phyloP scores from a whole-genome alignment of 768 basidiomycete species.

The Kwoniella sp. region DNA sequence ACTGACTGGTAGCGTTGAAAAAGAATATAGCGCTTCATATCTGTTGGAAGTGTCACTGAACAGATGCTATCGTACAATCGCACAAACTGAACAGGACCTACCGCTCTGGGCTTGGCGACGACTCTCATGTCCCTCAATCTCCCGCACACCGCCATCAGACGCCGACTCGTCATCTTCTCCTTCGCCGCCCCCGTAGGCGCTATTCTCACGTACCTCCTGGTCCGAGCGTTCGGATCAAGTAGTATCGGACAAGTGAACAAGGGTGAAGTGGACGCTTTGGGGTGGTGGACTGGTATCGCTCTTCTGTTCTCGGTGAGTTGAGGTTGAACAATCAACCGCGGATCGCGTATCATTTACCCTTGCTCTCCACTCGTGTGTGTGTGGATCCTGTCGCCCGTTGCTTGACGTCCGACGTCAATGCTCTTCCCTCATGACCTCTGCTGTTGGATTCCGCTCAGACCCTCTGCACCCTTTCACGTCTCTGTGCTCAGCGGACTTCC shows the following conservation, averaged over 20 bases:
- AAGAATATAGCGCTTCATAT: background rate
- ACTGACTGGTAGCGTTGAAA: background rate
- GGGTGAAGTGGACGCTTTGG: conserved; percentile 37
- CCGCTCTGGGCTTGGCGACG: conserved; percentile 83
- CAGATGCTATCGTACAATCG: too few relatives aligned
- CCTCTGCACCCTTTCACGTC: background rate
- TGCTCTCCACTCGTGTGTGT: background rate
- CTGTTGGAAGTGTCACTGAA: too few relatives aligned
- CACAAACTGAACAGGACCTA: conserved; percentile 70
- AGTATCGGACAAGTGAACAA: conserved; percentile 23
- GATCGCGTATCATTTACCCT: background rate
- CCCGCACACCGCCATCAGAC: conserved; percentile 68
- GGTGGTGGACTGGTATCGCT: conserved; percentile 71
- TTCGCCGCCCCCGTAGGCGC: conserved; percentile 83
- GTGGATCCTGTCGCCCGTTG: too few relatives aligned
- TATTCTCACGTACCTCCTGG: conserved; percentile 70
- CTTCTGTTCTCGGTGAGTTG: conserved; percentile 78
- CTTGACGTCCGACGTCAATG: too few relatives aligned
- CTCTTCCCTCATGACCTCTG: too few relatives aligned
- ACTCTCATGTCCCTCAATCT: conserved; percentile 79
- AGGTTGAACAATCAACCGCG: background rate
- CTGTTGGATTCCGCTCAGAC: background rate
- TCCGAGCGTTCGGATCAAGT: conserved; percentile 58
- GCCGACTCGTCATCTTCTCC: conserved; percentile 75
- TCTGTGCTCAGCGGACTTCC: too few relatives aligned